phyloP scores from a whole-genome alignment of 2,329 filamentous ascomycete species.

The Claviceps sp. region DNA sequence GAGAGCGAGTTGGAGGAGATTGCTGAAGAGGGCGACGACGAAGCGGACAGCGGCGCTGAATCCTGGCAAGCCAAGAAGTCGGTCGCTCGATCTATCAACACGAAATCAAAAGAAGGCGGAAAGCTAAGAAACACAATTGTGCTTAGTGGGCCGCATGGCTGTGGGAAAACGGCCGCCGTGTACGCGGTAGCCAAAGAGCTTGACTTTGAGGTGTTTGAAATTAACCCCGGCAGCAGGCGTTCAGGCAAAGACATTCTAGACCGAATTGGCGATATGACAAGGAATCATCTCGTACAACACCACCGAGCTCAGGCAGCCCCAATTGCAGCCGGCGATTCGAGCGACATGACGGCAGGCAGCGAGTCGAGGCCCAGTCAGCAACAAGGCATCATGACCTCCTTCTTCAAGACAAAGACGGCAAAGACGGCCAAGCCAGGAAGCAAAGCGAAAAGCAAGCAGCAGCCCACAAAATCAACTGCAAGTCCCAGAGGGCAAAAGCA shows the following conservation, averaged over 20 bases:
- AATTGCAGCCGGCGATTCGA: conserved; percentile 13
- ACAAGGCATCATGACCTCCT: conserved; percentile 67
- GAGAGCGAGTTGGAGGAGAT: conserved; percentile 55
- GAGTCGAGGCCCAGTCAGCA: conserved; percentile 57
- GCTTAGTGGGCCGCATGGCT: conserved; percentile 77
- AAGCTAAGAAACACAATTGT: conserved; percentile 65
- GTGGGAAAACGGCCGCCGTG: conserved; percentile 84
- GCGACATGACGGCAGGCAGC: conserved; percentile 22
- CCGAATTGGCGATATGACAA: conserved; percentile 90
- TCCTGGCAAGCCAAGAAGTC: conserved; percentile 33
- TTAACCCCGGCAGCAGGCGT: conserved; percentile 70
- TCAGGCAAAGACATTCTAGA: conserved; percentile 86
- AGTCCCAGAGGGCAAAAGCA: conserved; percentile 58
- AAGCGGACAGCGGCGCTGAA: conserved; percentile 35
- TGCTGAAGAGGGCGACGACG: conserved; percentile 46
- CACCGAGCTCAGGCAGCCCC: conserved; percentile 23
- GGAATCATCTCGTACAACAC: conserved; percentile 71
- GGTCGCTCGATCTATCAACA: conserved; percentile 34
- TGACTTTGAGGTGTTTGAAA: conserved; percentile 88
- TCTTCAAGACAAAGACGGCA: conserved; percentile 50
- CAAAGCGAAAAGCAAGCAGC: conserved; percentile 15
- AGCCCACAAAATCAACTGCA: conserved; percentile 18
- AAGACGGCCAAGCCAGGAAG: conserved; percentile 20
- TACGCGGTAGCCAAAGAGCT: conserved; percentile 87
- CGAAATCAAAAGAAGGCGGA: conserved; percentile 26